phyloP scores from a whole-genome alignment of 192 early-diverging fungal species.

The Powellomyces hirtus region DNA sequence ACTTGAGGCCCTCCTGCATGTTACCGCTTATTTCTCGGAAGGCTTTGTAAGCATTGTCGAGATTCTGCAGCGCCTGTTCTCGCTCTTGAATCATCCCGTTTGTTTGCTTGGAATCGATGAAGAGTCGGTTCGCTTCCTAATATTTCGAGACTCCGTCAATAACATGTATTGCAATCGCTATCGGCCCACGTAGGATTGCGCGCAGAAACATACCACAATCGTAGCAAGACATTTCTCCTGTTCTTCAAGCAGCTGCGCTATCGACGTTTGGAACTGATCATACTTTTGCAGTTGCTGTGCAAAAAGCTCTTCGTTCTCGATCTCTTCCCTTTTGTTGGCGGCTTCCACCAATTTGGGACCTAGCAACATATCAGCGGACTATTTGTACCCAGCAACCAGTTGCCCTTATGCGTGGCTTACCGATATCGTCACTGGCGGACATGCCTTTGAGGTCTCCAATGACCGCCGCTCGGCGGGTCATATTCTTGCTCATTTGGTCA shows the following conservation, averaged over 20 bases:
- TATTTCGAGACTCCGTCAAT: no score
- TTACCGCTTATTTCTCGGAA: slow-evolving; percentile 74
- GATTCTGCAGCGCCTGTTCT: slow-evolving; percentile 72
- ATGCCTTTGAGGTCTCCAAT: slow-evolving; percentile 67
- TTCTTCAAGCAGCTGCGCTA: slow-evolving; percentile 57
- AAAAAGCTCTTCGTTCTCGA: slow-evolving; percentile 66
- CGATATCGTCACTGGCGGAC: slow-evolving; percentile 76
- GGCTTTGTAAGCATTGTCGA: slow-evolving; percentile 72
- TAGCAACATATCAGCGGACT: neutral
- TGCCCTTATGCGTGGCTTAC: slow-evolving; percentile 14
- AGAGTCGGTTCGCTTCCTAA: slow-evolving; percentile 52
- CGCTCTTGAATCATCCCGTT: slow-evolving; percentile 61
- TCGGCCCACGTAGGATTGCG: no score
- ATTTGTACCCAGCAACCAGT: neutral
- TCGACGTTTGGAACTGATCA: slow-evolving; percentile 55
- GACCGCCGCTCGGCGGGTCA: slow-evolving; percentile 56
- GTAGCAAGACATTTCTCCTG: slow-evolving; percentile 62
- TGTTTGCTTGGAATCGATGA: slow-evolving; percentile 60
- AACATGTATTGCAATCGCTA: no score
- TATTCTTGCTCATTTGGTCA: slow-evolving; percentile 55
- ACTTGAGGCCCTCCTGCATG: slow-evolving; percentile 75
- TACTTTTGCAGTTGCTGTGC: slow-evolving; percentile 68
- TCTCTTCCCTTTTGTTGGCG: slow-evolving; percentile 12
- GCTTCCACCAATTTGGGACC: slow-evolving; percentile 29
- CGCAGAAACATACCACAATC: slow-evolving; percentile 44